Base-by-base conservation (phyloP, 31 red algal genomes). In the Bonnemaisonia californica region DNA sequence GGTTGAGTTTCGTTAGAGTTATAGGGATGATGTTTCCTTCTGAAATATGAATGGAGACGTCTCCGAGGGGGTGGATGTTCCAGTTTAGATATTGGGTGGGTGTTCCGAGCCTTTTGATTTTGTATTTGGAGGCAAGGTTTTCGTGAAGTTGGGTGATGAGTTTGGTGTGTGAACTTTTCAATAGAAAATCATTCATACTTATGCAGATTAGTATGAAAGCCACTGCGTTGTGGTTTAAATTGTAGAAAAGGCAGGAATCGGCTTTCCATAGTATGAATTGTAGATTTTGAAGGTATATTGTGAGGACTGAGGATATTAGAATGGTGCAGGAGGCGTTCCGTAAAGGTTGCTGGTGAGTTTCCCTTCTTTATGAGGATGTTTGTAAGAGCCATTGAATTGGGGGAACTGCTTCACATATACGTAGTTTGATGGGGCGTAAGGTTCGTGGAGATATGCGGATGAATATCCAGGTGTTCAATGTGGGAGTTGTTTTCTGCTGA, bases 331-430 rank as follows among this genome's bases (percentile, higher is more conserved):
- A 24, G 69, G 41, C 19, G 18, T 47, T 19, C 69, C 38, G 41
- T 73, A 54, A 24, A 73, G 69, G 38, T 73, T 73, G 24, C 41
- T 3, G 35, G 24, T 47, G 0, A 73, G 24, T 29, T 48, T 29
- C 16, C 54, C 69, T 0, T 24, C 27, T 29, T 73, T 29, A 7
- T 29, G 3, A 1, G 69, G 69, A 29, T 73, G 69, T 48, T 73
- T 73, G 37, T 29, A 0, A 19, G 36, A 48, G 38, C 69, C 69
- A 54, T 73, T 47, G 31, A 73, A 73, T 73, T 51, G 41, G 18
- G 69, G 13, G 69, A 40, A 38, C 21, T 73, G 37, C 39, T 22
- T 73, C 31, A 73, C 39, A 29, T 73, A 73, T 24, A 73, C 41
- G 21, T 4, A n/a, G 4, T 73, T 73, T 0, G 33, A n/a, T 35